Evolutionary conservation across 192 early-diverging fungal species (phyloP).

Genomic region (Umbelopsis sp.): DNA sequence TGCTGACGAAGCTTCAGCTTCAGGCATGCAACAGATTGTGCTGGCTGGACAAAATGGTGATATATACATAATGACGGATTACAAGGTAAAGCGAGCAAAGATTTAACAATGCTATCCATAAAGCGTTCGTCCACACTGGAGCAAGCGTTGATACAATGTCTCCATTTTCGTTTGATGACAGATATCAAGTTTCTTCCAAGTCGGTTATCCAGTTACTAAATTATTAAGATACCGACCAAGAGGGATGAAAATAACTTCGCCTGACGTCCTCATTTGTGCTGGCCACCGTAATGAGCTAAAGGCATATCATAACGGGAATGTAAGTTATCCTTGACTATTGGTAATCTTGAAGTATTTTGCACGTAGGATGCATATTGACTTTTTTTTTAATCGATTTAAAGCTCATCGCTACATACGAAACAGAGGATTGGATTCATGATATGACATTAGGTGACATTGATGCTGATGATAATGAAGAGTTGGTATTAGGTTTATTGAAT

Average conservation of each 20-base stretch:
- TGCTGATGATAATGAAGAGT: slow-evolving; percentile 35
- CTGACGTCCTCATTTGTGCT: slow-evolving; percentile 38
- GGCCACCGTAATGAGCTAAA: slow-evolving; percentile 35
- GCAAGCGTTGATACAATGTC: neutral
- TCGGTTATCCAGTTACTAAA: slow-evolving; percentile 25
- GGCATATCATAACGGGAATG: slow-evolving; percentile 36
- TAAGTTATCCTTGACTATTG: no score
- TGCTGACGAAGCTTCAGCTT: neutral
- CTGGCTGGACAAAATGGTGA: slow-evolving; percentile 36
- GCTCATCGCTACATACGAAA: slow-evolving; percentile 25
- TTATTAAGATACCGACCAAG: slow-evolving; percentile 33
- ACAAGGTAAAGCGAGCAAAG: slow-evolving; percentile 20
- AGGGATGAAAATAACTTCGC: slow-evolving; percentile 10
- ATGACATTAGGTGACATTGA: slow-evolving; percentile 40
- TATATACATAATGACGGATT: slow-evolving; percentile 34
- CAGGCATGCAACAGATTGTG: slow-evolving; percentile 27
- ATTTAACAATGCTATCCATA: no score
- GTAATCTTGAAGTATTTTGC: no score
- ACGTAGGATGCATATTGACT: neutral
- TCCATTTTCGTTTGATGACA: neutral
- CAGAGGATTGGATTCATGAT: slow-evolving; percentile 36
- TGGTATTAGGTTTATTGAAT: slow-evolving; percentile 40
- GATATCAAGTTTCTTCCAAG: slow-evolving; percentile 31
- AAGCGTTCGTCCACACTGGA: no score
- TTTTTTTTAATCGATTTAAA: neutral